Evolutionary conservation across 371 early-diverging fungal species (phyloP), one percentile per base, ranked within the genome.

Genomic region (Rhizomucor miehei): DNA sequence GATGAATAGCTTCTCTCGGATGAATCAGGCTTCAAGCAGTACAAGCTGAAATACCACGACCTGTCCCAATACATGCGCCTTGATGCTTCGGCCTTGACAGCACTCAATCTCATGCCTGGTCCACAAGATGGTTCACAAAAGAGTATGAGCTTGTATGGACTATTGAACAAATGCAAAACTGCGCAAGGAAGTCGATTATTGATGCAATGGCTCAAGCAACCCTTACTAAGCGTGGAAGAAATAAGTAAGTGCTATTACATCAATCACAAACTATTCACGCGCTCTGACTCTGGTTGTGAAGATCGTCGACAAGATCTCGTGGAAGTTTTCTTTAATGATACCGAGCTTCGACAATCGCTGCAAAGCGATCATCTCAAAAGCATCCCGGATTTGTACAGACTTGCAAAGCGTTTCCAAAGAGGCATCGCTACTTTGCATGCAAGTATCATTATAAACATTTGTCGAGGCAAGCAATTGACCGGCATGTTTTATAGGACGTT

Each of bases 181-280:
- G 71, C 89, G 0, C 95, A 95, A 63, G 99, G 99, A 0, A 79
- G 89, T 16, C 79, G 97, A 3, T 62, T 97, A 59, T 73, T 97
- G 19, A 79, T 82, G 12, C 93, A 93, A 66, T 98, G 98, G 97
- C 65, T 98, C 25, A 94, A 91, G 57, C 98, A 97, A 62, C 99
- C 99, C 6, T 75, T 96, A 3, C 73, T 95, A 63, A 80, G 85
- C 34, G 17, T 88, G 6, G 59, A 65, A 6, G 88, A 85, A 20
- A 96, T 97, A 49, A 75, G 82, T 84, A 69, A 51, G 62, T 29
- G 29, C 29, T 50, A 14, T 1, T 13, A 29, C n/a, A 14, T n/a
- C 1, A 4, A 24, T 16, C 17, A 12, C 25, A 13, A 3, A 17
- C 24, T 21, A n/a, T n/a, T 10, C 44, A 13, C 35, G 20, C 19